Percentiles rank a stretch among this genome's conserved stretches.
Evolutionary conservation across 805 yeast species (phyloP).

Genomic region (Starmera quercuum): DNA sequence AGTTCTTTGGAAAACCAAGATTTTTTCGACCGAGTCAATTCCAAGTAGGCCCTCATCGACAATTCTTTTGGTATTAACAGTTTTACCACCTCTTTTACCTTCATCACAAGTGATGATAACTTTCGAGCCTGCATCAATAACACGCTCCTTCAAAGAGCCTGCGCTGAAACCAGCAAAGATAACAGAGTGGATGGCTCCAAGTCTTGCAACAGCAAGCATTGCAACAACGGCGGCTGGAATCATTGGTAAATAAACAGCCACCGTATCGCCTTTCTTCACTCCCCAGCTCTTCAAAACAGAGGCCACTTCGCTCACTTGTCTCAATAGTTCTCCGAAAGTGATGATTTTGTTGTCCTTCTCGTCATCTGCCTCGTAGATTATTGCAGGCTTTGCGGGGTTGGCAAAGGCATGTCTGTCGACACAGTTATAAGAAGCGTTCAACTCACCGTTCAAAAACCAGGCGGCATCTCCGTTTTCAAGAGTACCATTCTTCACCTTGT

Average conservation of each 20-base stretch:
- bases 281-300: conserved; percentile 62
- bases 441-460: conserved; percentile 75
- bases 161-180: conserved; percentile 82
- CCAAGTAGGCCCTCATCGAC: conserved; percentile 70
- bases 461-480: conserved; percentile 46
- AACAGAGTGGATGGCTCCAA: conserved; percentile 82
- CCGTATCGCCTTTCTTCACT: conserved; percentile 74
- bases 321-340: conserved; percentile 65
- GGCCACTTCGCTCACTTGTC: conserved; percentile 63
- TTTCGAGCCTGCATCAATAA: conserved; percentile 48
- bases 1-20: conserved; percentile 68
- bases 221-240: conserved; percentile 73
- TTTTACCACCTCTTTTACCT: conserved; percentile 76
- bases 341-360: conserved; percentile 53
- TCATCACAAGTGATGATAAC: conserved; percentile 77
- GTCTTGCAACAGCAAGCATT: conserved; percentile 67
- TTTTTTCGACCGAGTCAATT: conserved; percentile 62
- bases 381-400: conserved; percentile 66
- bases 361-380: conserved; percentile 78
- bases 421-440: conserved; percentile 76
- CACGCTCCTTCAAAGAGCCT: conserved; percentile 63
- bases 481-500: conserved; percentile 53
- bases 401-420: conserved; percentile 74
- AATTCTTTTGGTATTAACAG: conserved; percentile 71
- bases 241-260: conserved; percentile 84